Base-by-base conservation (phyloP, 2,329 filamentous ascomycete genomes). In the Colletotrichum musae region DNA sequence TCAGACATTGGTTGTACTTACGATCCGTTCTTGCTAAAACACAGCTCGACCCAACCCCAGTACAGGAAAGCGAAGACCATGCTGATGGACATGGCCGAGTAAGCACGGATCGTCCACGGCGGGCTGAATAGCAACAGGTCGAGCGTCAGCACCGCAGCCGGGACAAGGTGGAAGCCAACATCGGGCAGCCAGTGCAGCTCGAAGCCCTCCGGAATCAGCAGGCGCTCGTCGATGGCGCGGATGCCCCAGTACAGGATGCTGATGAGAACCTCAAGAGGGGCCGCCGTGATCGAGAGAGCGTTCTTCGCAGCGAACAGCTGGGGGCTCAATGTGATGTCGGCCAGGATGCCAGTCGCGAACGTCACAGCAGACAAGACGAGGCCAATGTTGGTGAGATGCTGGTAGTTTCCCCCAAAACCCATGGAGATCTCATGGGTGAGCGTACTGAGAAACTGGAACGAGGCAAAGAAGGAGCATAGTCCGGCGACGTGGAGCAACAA, bases 41-140 rank as follows among this genome's bases (percentile, higher is more conserved):
- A 94, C 26, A 89, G 84, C 79, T 94, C 92, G 26, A 94, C 88
- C 92, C 93, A 95, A 72, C 87, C 87, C 92, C 92, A 95, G 78
- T 95, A 95, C 3, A 81, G 77, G 70, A 92, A 89, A 0, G 91
- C 91, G 51, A 94, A 79, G 2, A 73, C 76, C 13, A 86, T 86
- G 72, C 88, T 90, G 28, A 92, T 75, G 1, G 82, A 80, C 75
- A 93, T 84, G 5, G 90, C 87, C 1, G 86, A 84, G n/a, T 89
- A 83, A 7, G 85, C 84, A 10, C 86, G 84, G 70, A 93, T 87
- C 0, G 90, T 90, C 89, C 92, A 94, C 1, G 92, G 92, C 12
- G 92, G 92, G 54, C 89, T 92, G 53, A 94, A 83, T 47, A 94
- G 82, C 18, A 94, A 77, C 16, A 92, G 80, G 75, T 95, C 92